Base-by-base conservation (phyloP, 2,329 filamentous ascomycete genomes). In the Zymoseptoria ardabiliae region DNA sequence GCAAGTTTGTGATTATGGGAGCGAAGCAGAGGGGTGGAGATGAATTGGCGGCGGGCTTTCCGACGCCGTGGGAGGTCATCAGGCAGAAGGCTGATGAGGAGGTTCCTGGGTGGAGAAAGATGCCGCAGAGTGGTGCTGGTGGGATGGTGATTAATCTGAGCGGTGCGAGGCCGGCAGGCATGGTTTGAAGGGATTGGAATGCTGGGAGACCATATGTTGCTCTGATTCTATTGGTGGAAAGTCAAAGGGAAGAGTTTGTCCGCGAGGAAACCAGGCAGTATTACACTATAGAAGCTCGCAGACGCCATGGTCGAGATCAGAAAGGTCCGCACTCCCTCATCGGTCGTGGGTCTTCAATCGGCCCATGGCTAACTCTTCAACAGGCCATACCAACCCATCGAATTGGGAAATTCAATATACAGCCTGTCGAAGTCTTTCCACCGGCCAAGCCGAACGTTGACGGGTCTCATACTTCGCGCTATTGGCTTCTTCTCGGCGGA, bases 1-100 rank as follows among this genome's bases (percentile, higher is more conserved):
- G 82, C 50, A 86, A 89, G 54, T 91, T 97, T 69, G 91, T 91
- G 11, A 89, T 97, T 50, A 85, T 88, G 56, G 91, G 92, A 2
- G 85, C 89, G 22, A 88, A 86, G 61, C 69, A 68, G 57, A 72
- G 71, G 22, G 73, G 77, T 7, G 74, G 77, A 4, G 82, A 84
- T 22, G 82, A 87, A 0, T 74, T 90, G 20, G 78, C 79, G 35
- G 88, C 87, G 1, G 90, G 89, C 0, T 97, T 93, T 77, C 91
- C 92, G 1, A 78, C 77, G 50, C 84, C 90, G 0, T 91, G 87
- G 81, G 79, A 85, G 58, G 86, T 87, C 0, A 82, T 95, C 17
- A 79, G 78, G 52, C 79, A 82, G 35, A 82, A 83, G 64, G 82
- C 85, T 58, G 19, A 80, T 77, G 53, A 79, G 82, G 48, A 82